These are phyloP conservation scores for Kurtzmaniella natalensis DNA, from an alignment of 1,139 yeast species.

Conservation along the genomic window DNA sequence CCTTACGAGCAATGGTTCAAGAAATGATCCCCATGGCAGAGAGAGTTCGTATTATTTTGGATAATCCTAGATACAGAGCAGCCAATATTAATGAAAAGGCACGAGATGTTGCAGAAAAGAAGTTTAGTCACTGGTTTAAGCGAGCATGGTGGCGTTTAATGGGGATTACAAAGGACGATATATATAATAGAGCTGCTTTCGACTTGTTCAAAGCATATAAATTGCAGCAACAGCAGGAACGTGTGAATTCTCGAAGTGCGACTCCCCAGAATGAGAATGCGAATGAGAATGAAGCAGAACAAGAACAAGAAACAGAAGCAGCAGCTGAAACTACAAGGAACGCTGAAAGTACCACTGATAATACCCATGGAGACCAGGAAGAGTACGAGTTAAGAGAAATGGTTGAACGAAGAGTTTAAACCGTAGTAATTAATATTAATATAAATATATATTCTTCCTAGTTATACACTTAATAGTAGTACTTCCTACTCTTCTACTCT, in stretches of 20 bases:
- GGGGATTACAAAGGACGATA: conserved; percentile 47
- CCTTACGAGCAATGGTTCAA: conserved; percentile 35
- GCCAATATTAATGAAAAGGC: conserved; percentile 44
- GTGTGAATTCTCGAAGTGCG: neutral
- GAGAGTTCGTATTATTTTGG: conserved; percentile 32
- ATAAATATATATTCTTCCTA: too few relatives aligned
- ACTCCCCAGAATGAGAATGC: conserved; percentile 2
- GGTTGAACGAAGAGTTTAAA: conserved; percentile 28
- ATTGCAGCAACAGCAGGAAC: conserved; percentile 6
- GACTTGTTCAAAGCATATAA: conserved; percentile 23
- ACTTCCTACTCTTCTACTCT: too few relatives aligned
- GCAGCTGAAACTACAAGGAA: neutral
- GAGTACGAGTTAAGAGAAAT: conserved; percentile 14
- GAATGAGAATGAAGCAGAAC: conserved; percentile 4
- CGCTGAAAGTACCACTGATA: neutral
- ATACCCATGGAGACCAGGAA: neutral
- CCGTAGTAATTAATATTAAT: too few relatives aligned
- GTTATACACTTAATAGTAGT: too few relatives aligned
- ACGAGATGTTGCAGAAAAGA: conserved; percentile 28
- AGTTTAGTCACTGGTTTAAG: conserved; percentile 31
- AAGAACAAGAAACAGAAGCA: neutral
- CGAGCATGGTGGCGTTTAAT: conserved; percentile 49
- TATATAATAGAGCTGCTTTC: conserved; percentile 52
- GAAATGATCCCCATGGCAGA: conserved; percentile 40
- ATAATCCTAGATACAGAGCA: conserved; percentile 21